Evolutionary conservation across 2,329 filamentous ascomycete genomes (phyloP).

Genomic region (Knufia petricola): DNA sequence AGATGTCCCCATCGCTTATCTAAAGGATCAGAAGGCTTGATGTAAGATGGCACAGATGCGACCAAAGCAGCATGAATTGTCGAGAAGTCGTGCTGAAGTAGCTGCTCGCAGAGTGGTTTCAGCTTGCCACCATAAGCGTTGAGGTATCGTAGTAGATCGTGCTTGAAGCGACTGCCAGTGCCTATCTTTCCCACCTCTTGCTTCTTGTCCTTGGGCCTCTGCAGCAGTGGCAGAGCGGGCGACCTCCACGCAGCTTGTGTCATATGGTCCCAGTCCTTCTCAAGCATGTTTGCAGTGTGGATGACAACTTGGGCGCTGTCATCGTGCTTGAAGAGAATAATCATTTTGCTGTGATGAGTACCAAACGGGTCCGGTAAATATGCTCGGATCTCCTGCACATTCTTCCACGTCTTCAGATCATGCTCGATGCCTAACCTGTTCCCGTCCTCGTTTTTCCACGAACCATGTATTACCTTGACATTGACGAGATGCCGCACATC

Average conservation of each 20-base stretch:
- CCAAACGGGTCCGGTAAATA: conserved; percentile 78
- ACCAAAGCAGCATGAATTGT: conserved; percentile 60
- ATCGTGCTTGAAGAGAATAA: conserved; percentile 71
- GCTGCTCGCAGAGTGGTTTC: conserved; percentile 49
- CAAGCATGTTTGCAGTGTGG: conserved; percentile 87
- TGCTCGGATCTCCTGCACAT: conserved; percentile 62
- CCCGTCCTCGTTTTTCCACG: conserved; percentile 57
- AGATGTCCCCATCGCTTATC: conserved; percentile 67
- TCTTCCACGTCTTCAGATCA: conserved; percentile 51
- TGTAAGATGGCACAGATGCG: conserved; percentile 66
- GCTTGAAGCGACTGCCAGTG: conserved; percentile 62
- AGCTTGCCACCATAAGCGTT: conserved; percentile 44
- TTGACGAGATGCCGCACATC: conserved; percentile 45
- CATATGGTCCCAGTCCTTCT: conserved; percentile 79
- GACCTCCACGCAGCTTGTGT: conserved; percentile 75
- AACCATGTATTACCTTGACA: conserved; percentile 54
- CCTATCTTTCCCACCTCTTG: conserved; percentile 36
- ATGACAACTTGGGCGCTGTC: conserved; percentile 68
- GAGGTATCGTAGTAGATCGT: conserved; percentile 64
- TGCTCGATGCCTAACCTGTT: conserved; percentile 49
- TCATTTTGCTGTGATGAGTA: conserved; percentile 81
- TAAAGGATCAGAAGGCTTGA: conserved; percentile 38
- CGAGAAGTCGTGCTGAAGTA: conserved; percentile 60
- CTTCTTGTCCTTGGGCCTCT: background rate
- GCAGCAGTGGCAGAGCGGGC: conserved; percentile 52